Evolutionary conservation across 768 basidiomycete genomes (phyloP), one percentile per base, ranked within the genome.

Genomic region (Xanthoconium stramineum): DNA sequence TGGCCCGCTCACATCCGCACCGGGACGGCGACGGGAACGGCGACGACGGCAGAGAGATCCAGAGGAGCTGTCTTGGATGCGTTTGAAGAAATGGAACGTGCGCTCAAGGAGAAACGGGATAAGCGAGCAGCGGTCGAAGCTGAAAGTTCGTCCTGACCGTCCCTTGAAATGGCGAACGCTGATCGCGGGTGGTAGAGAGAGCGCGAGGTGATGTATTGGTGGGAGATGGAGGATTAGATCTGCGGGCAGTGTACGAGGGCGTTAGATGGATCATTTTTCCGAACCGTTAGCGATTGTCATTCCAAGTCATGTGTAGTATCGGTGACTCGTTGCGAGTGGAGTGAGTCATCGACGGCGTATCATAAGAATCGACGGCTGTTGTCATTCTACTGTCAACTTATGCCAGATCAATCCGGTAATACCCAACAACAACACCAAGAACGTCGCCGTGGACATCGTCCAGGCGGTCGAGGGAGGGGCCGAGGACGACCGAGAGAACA

Each of bases 51-150:
- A 4, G 50, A 51, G 24, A 67, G 57, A 46, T 61, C 67, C 30
- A 68, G 66, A 47, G 57, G 70, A 12, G 77, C 75, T 3, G 74
- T 79, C n/a, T 57, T 85, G 49, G 81, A 71, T 60, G 88, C 86
- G 14, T 92, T 93, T 65, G 84, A 89, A 61, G 83, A 86, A 71
- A 74, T 91, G 75, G 89, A 90, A 63, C 74, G 76, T 59, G 63
- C 74, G 12, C 69, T 91, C 60, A 69, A 72, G 64, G 74, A 73
- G 69, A 88, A 82, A 64, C 76, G 72, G 39, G 66, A 63, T 6
- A 50, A 36, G 37, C 61, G 71, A 13, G 60, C 63, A 66, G 37
- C 68, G 57, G 58, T 61, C 75, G 59, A 71, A 68, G 61, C 56
- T 72, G 65, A 76, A 63, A 62, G 62, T 81, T 56, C 64, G 74